Conservation (phyloP, 2,329 filamentous ascomycete genomes). For the Epichloe amarillans region DNA sequence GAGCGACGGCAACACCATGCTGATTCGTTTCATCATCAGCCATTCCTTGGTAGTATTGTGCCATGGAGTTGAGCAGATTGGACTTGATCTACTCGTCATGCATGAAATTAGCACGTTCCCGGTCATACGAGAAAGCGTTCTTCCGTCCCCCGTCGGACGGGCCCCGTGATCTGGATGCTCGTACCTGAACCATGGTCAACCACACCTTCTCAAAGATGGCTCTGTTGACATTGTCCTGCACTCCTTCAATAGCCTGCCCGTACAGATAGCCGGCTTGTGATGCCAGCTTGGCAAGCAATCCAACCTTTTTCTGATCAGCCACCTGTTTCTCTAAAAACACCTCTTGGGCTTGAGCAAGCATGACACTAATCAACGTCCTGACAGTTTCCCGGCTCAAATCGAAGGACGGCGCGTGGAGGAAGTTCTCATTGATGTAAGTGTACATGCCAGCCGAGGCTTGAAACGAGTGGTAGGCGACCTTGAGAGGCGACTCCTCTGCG, state of each 20-base stretch:
- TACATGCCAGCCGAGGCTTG: conserved; percentile 99
- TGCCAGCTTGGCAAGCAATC: conserved; percentile 80
- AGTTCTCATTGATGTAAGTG: conserved; percentile 99
- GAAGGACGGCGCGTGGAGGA: conserved; percentile 91
- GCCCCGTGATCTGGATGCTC: conserved; percentile 10
- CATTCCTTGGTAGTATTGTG: conserved; percentile 86
- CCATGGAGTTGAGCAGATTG: conserved; percentile 68
- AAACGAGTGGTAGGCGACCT: conserved; percentile 95
- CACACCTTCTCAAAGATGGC: conserved; percentile 92
- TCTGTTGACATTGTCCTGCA: conserved; percentile 83
- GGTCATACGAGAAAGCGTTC: background rate
- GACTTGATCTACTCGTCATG: conserved; percentile 49
- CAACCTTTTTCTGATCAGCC: conserved; percentile 82
- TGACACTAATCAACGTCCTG: conserved; percentile 84
- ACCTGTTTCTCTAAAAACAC: conserved; percentile 96
- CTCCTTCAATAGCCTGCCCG: conserved; percentile 72
- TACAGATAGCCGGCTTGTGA: conserved; percentile 86
- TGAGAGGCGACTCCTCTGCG: conserved; percentile 81
- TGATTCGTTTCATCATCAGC: conserved; percentile 82
- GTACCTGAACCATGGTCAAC: conserved; percentile 67
- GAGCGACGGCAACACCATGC: conserved; percentile 72
- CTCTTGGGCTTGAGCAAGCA: conserved; percentile 91
- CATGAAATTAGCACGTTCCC: background rate
- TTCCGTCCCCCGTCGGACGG: background rate
- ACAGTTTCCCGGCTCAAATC: conserved; percentile 92